These are phyloP conservation scores for Cercospora beticola DNA, from an alignment of 2,329 filamentous ascomycete genomes.

Conservation along the genomic window DNA sequence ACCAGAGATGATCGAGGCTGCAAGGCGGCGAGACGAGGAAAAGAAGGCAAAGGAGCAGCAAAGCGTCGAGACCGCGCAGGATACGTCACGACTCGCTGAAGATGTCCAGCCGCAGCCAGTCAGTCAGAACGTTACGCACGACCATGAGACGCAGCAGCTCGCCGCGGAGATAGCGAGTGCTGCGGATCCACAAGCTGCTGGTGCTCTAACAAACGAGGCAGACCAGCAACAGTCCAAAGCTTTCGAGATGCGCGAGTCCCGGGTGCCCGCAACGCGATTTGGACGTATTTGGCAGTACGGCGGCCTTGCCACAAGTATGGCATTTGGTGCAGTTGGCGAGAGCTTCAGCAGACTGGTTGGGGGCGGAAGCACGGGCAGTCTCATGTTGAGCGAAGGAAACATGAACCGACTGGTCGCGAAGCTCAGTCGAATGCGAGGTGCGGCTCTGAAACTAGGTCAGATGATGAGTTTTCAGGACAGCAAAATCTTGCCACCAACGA, in stretches of 20 bases:
- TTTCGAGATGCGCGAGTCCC: constrained; percentile 81
- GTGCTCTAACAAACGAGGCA: not conserved
- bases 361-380: constrained; percentile 62
- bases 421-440: constrained; percentile 92
- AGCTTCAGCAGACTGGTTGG: constrained; percentile 76
- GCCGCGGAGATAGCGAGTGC: constrained; percentile 43
- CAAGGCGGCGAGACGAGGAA: constrained; percentile 28
- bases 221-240: constrained; percentile 15
- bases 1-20: constrained; percentile 38
- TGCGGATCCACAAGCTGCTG: not conserved
- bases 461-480: constrained; percentile 98
- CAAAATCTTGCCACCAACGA: constrained; percentile 84
- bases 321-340: constrained; percentile 86
- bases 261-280: constrained; percentile 82
- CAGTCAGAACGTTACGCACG: not conserved
- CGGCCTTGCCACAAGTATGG: constrained; percentile 90
- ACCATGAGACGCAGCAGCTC: constrained; percentile 41
- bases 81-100: not conserved
- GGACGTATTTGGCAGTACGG: constrained; percentile 93
- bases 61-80: not conserved
- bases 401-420: constrained; percentile 92
- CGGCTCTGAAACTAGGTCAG: constrained; percentile 94
- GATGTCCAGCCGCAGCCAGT: not conserved
- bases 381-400: constrained; percentile 84
- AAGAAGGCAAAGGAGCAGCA: constrained; percentile 9